Base-by-base conservation (phyloP, 2,329 filamentous ascomycete species). In the Dactylellina haptotyla region DNA sequence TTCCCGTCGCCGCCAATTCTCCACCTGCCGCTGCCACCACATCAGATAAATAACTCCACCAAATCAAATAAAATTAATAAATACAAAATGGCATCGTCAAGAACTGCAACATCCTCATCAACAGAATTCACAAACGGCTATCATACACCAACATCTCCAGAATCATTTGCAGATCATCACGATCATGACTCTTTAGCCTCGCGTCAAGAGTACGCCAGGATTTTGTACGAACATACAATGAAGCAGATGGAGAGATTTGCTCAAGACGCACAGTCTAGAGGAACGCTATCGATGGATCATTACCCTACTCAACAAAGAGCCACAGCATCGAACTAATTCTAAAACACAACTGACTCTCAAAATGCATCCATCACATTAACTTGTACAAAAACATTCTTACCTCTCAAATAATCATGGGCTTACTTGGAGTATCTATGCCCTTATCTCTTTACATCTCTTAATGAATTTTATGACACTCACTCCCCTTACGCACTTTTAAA, bases 241-340 rank as follows among this genome's bases (percentile, higher is more conserved):
- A 73, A 73, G 39, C 69, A 73, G 37, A 73, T 73, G 69, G 69
- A 73, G 46, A 53, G 69, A 37, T 73, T 73, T 41, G 69, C 61
- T 14, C 61, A 50, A 8, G 69, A 73, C 16, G 69, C 69, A 6
- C 53, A 56, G 9, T 66, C 69, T 20, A 28, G 61, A 32, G 69
- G 69, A 28, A 73, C 61, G 23, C 51, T 66, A 28, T 59, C 69
- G 1, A 59, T 73, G 45, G 69, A 73, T 41, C 45, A 66, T 32
- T 66, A 59, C 16, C 61, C 54, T 14, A 25, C 18, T 23, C 66
- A 71, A n/a, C 69, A 56, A n/a, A 65, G 45, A 16, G 48, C 61
- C 26, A n/a, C 66, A 10, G 66, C 59, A 4, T 39, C 51, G 23
- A 72, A 58, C 54, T 72, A 45, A 56, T 45, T 18, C 16, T 30